Conservation (phyloP, 331 rosid species). For the Quercus phellos region DNA sequence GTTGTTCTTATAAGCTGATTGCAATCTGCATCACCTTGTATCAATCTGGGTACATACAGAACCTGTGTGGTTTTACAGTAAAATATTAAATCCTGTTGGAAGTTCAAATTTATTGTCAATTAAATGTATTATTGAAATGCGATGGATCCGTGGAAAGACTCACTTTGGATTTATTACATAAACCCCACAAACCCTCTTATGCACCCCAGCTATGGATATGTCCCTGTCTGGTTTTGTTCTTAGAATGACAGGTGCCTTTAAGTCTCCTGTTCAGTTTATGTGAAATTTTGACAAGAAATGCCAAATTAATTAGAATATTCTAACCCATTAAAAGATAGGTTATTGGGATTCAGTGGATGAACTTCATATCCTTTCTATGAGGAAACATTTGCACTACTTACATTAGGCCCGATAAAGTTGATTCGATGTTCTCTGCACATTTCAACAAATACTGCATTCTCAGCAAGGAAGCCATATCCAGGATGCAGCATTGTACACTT, state of each 20-base stretch:
- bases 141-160: background rate
- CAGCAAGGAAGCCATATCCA: conserved; percentile 96
- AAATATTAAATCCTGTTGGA: too few species aligned
- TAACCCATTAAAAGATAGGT: background rate
- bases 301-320: background rate
- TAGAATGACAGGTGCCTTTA: background rate
- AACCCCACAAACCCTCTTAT: conserved; percentile 19
- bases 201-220: background rate
- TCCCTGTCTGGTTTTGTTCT: conserved; percentile 7
- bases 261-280: background rate
- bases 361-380: background rate
- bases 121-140: background rate
- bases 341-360: background rate
- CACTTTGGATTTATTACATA: background rate
- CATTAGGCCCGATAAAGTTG: conserved; percentile 96
- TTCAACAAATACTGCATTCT: conserved; percentile 90
- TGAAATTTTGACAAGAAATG: background rate
- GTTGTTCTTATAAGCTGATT: too few species aligned
- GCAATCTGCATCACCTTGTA: too few species aligned
- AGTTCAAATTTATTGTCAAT: background rate
- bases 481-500: conserved; percentile 93
- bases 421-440: conserved; percentile 88
- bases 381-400: conserved; percentile 14
- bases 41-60: too few species aligned
- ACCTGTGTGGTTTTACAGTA: too few species aligned